These are phyloP conservation scores for Pneumocystis canis DNA, from an alignment of 1,139 yeast species.

Conservation along the genomic window DNA sequence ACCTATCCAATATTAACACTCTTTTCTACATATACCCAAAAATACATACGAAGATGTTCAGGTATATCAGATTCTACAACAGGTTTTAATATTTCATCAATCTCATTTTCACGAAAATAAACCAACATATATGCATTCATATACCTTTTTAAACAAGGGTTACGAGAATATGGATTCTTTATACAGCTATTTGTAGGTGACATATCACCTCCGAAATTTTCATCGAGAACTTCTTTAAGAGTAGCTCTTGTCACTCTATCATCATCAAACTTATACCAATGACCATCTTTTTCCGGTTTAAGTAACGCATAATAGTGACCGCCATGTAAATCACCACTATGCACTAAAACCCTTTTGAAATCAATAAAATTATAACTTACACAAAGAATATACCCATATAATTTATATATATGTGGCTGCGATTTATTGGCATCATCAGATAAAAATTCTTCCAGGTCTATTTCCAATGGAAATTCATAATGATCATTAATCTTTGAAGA, in stretches of 20 bases:
- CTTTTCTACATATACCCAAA: not conserved
- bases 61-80: conserved; percentile 51
- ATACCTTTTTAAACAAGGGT: conserved; percentile 38
- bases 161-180: conserved; percentile 16
- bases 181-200: conserved; percentile 13
- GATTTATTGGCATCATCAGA: conserved; percentile 43
- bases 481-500: conserved; percentile 71
- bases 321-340: conserved; percentile 85
- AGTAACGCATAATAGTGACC: conserved; percentile 95
- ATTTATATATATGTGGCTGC: conserved; percentile 60
- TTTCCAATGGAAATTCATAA: conserved; percentile 73
- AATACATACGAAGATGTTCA: conserved; percentile 37
- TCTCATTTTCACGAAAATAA: conserved; percentile 54
- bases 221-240: conserved; percentile 70
- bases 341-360: conserved; percentile 51
- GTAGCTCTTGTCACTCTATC: conserved; percentile 86
- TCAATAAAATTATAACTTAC: not conserved
- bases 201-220: conserved; percentile 71
- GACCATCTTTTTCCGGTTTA: conserved; percentile 54
- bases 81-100: conserved; percentile 45
- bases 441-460: conserved; percentile 67
- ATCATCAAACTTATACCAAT: conserved; percentile 90
- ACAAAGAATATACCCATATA: conserved; percentile 42
- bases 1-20: not conserved
- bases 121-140: conserved; percentile 97